These are phyloP conservation scores for Aspergillus cejpii DNA, from an alignment of 2,329 filamentous ascomycete species.

Conservation along the genomic window DNA sequence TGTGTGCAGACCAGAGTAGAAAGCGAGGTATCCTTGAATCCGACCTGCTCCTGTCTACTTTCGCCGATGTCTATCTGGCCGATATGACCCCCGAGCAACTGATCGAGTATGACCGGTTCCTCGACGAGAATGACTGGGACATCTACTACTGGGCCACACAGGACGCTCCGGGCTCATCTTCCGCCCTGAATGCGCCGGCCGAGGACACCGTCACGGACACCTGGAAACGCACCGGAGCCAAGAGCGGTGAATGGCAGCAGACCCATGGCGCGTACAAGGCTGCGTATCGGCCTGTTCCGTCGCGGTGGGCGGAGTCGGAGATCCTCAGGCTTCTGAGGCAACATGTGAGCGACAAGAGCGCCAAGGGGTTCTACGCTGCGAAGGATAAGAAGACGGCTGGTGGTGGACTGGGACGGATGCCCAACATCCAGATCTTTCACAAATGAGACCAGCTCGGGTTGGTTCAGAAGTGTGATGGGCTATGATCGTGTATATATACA, in stretches of 20 bases:
- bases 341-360: conserved; percentile 70
- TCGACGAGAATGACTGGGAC: conserved; percentile 99
- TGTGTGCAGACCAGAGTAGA: conserved; percentile 85
- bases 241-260: conserved; percentile 85
- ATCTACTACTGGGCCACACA: conserved; percentile 99
- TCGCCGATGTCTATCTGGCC: conserved; percentile 71
- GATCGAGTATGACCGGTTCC: conserved; percentile 78
- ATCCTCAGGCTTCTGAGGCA: conserved; percentile 67
- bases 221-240: conserved; percentile 48
- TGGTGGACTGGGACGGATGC: conserved; percentile 45
- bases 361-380: conserved; percentile 39
- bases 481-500: neutral
- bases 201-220: conserved; percentile 38
- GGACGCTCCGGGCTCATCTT: conserved; percentile 47
- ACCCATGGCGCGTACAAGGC: conserved; percentile 92
- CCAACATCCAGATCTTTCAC: conserved; percentile 41
- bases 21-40: conserved; percentile 95
- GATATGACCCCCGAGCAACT: conserved; percentile 69
- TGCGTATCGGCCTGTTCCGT: conserved; percentile 82
- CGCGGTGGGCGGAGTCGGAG: conserved; percentile 76
- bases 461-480: neutral
- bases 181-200: conserved; percentile 43
- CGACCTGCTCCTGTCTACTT: conserved; percentile 92
- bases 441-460: conserved; percentile 7
- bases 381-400: conserved; percentile 35